Percentiles rank a stretch among this genome's conserved stretches.
phyloP scores from a whole-genome alignment of 176 grass and related monocot species.

The Tillandsia fasciculata region DNA sequence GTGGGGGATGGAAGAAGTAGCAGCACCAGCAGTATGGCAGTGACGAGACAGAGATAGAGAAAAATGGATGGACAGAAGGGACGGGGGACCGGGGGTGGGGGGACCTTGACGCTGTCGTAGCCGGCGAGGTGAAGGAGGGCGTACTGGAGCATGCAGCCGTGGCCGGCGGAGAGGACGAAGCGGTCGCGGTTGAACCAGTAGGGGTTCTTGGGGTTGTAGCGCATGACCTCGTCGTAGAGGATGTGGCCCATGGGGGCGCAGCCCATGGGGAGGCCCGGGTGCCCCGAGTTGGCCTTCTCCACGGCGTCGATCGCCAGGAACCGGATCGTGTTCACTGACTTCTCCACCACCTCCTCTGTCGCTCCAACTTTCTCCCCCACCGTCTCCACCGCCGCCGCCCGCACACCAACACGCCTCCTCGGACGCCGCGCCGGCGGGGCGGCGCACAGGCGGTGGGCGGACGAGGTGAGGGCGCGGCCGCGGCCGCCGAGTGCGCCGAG shows the following conservation, averaged over 20 bases:
- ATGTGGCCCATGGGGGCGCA: conserved; percentile 93
- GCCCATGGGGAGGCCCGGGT: conserved; percentile 91
- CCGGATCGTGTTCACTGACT: conserved; percentile 97
- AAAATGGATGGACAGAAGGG: not conserved
- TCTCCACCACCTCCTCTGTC: conserved; percentile 49
- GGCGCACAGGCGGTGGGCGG: not conserved
- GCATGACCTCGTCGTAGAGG: conserved; percentile 95
- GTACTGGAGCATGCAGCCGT: conserved; percentile 98
- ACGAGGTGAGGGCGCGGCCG: conserved; percentile 35
- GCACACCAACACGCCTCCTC: conserved; percentile 5
- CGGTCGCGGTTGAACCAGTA: conserved; percentile 99
- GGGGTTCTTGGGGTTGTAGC: conserved; percentile 97
- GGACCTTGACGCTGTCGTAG: conserved; percentile 81
- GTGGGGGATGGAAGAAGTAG: no score
- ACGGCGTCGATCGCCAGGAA: conserved; percentile 91
- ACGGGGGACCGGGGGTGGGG: not conserved
- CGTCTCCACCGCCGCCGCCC: conserved; percentile 43
- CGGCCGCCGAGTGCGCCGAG: not conserved
- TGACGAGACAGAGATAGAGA: not conserved
- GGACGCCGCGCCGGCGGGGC: conserved; percentile 5
- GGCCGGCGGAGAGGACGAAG: conserved; percentile 92
- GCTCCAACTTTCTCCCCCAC: conserved; percentile 21
- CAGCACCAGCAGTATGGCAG: no score
- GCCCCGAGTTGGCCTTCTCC: conserved; percentile 92
- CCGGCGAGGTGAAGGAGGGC: conserved; percentile 94